Evolutionary conservation across 371 early-diverging fungal genomes (phyloP), one percentile per base, ranked within the genome.

Genomic region (Thermomucor indicae-seudaticae): DNA sequence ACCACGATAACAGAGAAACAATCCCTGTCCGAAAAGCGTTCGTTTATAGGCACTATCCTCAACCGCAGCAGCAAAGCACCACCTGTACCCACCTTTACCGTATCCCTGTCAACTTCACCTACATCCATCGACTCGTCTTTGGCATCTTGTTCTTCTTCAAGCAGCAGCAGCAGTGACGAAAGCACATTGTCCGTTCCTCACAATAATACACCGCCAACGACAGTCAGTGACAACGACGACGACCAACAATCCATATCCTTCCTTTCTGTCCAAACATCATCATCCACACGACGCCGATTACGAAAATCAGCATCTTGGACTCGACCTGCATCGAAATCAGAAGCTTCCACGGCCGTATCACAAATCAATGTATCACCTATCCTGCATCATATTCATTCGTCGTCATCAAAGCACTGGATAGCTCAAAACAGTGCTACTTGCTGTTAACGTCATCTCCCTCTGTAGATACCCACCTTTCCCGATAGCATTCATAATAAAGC

Each of bases 291-390:
- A 6, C 23, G 37, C 8, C 55, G 55, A 14, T 39, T 58, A 37
- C 53, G 58, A 7, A 58, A 58, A 37, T 48, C 52, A 12, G 41
- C 49, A 11, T 58, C 58, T 11, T 19, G 52, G 4, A 49, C 47
- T 1, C 53, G 53, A 23, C 44, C 53, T 20, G 48, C 44, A 29
- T 40, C 58, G 16, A 58, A 58, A 31, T 37, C 58, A 1, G 24
- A 49, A n/a, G 53, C 58, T 14, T 58, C 58, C 25, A 58, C 58
- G 5, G 58, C 58, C 14, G 58, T 58, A 4, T 58, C 58, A 16
- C 53, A 52, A 29, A 49, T 58, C 49, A 58, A 53, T 34, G 58
- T 53, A 12, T 52, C 49, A 29, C 58, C n/a, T n/a, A n/a, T n/a
- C n/a, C n/a, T n/a, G n/a, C n/a, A n/a, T n/a, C n/a, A n/a, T n/a